Conservation (phyloP, 2,329 filamentous ascomycete species). For the Phaeosphaeria sp. region DNA sequence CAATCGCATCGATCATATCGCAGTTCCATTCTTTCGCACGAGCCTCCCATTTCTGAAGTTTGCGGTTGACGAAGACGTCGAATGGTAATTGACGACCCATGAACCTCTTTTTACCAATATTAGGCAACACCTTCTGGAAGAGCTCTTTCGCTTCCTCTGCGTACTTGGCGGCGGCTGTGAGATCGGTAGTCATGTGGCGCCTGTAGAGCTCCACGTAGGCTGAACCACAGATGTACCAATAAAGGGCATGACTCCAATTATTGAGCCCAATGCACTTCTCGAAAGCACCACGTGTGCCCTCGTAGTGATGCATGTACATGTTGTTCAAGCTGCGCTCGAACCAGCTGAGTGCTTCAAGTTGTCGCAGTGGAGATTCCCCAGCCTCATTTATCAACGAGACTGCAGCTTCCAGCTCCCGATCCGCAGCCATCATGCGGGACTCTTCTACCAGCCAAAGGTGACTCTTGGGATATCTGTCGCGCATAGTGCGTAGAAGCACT, state of each 20-base stretch:
- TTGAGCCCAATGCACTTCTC: slow-evolving; percentile 64
- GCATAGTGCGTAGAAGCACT: slow-evolving; percentile 75
- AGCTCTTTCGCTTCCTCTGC: slow-evolving; percentile 67
- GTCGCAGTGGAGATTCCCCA: slow-evolving; percentile 77
- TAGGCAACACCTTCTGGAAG: slow-evolving; percentile 72
- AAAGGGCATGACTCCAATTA: slow-evolving; percentile 88
- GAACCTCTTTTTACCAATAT: slow-evolving; percentile 85
- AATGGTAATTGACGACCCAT: slow-evolving; percentile 90
- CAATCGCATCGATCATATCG: slow-evolving; percentile 79
- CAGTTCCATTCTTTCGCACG: slow-evolving; percentile 69
- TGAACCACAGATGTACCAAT: slow-evolving; percentile 85
- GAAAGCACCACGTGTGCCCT: slow-evolving; percentile 76
- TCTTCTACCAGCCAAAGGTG: slow-evolving; percentile 89
- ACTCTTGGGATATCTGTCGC: slow-evolving; percentile 78
- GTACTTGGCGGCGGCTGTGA: slow-evolving; percentile 54
- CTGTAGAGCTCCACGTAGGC: slow-evolving; percentile 85
- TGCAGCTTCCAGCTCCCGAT: slow-evolving; percentile 70
- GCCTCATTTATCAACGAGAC: slow-evolving; percentile 69
- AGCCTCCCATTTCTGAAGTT: slow-evolving; percentile 87
- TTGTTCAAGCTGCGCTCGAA: slow-evolving; percentile 83
- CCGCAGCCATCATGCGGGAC: slow-evolving; percentile 74
- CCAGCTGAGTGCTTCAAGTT: slow-evolving; percentile 82
- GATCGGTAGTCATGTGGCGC: slow-evolving; percentile 52
- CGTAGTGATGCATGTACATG: slow-evolving; percentile 81
- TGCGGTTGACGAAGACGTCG: slow-evolving; percentile 83